These are phyloP conservation scores for Agrostemma githago DNA, from an alignment of 148 eudicot species.

Conservation along the genomic window DNA sequence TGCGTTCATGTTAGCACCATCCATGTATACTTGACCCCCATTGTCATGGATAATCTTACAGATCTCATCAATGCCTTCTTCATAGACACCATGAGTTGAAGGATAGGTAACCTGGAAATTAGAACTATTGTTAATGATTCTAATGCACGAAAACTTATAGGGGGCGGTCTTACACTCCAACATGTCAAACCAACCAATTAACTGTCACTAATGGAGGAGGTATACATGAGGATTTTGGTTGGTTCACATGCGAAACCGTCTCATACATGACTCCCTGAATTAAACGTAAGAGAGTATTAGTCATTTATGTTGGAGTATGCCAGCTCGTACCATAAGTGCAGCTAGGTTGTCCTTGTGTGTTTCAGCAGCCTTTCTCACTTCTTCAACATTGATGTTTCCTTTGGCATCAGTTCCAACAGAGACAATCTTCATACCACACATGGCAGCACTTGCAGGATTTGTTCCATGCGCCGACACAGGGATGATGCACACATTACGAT, in stretches of 20 bases:
- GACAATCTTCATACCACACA: conserved; percentile 99
- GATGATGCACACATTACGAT: conserved; percentile 93
- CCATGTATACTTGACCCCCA: conserved; percentile 99
- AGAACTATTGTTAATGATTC: conserved; percentile 5
- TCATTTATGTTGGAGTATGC: neutral
- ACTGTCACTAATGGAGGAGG: neutral
- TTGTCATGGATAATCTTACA: conserved; percentile 95
- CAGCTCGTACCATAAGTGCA: conserved; percentile 73
- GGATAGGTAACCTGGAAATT: conserved; percentile 85
- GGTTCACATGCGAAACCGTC: neutral
- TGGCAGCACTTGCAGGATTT: conserved; percentile 99
- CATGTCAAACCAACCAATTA: neutral
- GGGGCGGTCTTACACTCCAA: neutral
- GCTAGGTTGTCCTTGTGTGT: conserved; percentile 73
- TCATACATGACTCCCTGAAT: neutral
- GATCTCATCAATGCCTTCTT: conserved; percentile 97
- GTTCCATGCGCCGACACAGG: conserved; percentile 99
- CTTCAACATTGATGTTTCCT: conserved; percentile 91
- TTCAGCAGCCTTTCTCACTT: conserved; percentile 89
- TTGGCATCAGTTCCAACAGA: conserved; percentile 92
- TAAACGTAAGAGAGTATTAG: neutral
- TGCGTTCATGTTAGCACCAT: conserved; percentile 99
- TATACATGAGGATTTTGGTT: neutral
- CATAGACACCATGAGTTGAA: conserved; percentile 98
- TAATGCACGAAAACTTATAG: neutral